Conservation (phyloP, 176 grass and related monocot genomes). For the Carex kokanica region DNA sequence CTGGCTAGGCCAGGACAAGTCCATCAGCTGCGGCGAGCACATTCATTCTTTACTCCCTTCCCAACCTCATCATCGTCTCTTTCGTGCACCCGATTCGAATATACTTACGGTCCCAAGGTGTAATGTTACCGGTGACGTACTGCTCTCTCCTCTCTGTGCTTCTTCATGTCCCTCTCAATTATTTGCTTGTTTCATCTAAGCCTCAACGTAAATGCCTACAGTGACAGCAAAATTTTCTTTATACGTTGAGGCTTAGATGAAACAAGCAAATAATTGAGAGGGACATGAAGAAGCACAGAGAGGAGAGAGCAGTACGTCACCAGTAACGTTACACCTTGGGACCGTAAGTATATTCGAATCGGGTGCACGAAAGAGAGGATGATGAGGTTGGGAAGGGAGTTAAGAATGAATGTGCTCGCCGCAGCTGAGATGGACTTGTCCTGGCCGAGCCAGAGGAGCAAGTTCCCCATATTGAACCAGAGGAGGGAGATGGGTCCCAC, state of each 20-base stretch:
- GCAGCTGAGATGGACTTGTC: conserved; percentile 52
- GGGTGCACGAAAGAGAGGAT: conserved; percentile 87
- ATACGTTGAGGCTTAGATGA: no score
- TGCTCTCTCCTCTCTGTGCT: conserved; percentile 87
- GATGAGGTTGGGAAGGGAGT: conserved; percentile 57
- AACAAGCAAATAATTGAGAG: conserved; percentile 94
- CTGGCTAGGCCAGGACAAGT: conserved; percentile 60
- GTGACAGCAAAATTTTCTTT: no score
- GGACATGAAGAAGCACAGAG: conserved; percentile 83
- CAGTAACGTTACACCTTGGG: conserved; percentile 72
- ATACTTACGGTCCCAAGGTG: conserved; percentile 77
- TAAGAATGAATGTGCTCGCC: conserved; percentile 63
- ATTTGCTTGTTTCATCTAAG: conserved; percentile 93
- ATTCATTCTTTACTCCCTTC: conserved; percentile 62
- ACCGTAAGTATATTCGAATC: conserved; percentile 77
- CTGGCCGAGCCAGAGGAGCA: conserved; percentile 58
- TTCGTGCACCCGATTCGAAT: conserved; percentile 87
- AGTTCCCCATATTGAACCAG: conserved; percentile 19
- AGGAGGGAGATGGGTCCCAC: conserved; percentile 24
- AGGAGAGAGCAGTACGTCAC: conserved; percentile 82
- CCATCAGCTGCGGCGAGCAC: conserved; percentile 49
- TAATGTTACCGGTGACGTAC: conserved; percentile 75
- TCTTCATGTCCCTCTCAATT: conserved; percentile 86
- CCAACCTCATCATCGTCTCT: conserved; percentile 65
- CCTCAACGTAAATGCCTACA: no score